These are phyloP conservation scores for Alloascoidea africana DNA, from an alignment of 805 yeast genomes.

Conservation along the genomic window DNA sequence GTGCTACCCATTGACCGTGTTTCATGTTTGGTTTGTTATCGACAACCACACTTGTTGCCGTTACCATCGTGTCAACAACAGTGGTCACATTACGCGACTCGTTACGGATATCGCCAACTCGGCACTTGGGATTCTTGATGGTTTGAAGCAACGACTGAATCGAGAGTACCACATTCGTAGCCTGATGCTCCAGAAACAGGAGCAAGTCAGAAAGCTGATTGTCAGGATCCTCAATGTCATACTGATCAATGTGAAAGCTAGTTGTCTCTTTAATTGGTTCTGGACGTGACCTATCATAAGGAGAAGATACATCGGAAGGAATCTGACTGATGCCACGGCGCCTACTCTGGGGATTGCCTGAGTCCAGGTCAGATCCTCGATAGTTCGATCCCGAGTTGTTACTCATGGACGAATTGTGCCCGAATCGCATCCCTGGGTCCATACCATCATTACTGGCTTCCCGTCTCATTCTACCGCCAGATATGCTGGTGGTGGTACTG, in stretches of 20 bases:
- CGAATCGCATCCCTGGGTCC: too few relatives aligned
- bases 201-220: constrained; percentile 75
- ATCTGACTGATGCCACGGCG: too few relatives aligned
- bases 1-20: constrained; percentile 86
- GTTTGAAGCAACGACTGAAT: constrained; percentile 55
- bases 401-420: too few relatives aligned
- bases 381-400: too few relatives aligned
- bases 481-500: too few relatives aligned
- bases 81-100: constrained; percentile 64
- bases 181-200: constrained; percentile 81
- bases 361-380: too few relatives aligned
- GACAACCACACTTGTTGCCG: constrained; percentile 79
- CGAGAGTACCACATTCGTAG: constrained; percentile 80
- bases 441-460: too few relatives aligned
- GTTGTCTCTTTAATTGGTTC: too few relatives aligned
- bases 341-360: too few relatives aligned
- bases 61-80: constrained; percentile 78
- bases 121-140: constrained; percentile 31
- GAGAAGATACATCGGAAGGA: too few relatives aligned
- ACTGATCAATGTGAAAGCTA: background rate
- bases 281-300: too few relatives aligned
- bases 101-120: constrained; percentile 54
- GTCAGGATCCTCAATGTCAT: constrained; percentile 73
- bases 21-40: constrained; percentile 52
- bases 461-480: too few relatives aligned